Conservation (phyloP, 495 filamentous ascomycete species). For the Penicillium roqueforti region DNA sequence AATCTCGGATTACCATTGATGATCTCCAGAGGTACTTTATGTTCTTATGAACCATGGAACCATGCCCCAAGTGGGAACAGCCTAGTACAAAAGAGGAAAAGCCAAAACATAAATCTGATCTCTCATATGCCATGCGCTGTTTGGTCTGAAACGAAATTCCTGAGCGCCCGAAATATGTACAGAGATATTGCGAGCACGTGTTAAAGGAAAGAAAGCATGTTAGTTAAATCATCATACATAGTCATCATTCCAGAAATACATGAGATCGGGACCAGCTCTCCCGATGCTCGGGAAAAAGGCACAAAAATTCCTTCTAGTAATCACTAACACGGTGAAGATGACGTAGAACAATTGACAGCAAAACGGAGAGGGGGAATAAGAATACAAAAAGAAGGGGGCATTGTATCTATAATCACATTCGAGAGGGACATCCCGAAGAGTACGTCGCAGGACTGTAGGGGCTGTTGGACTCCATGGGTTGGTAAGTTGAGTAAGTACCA, state of each 20-base stretch:
- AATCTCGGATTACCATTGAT: not conserved
- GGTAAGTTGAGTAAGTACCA: conserved; percentile 15
- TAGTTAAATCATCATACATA: not conserved
- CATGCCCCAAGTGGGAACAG: not conserved
- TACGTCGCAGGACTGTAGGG: conserved; percentile 17
- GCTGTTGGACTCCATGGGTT: conserved; percentile 14
- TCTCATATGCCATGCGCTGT: conserved; percentile 24
- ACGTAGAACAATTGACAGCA: not conserved
- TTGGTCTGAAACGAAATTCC: conserved; percentile 14
- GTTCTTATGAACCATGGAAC: conserved; percentile 1
- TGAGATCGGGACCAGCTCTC: not conserved
- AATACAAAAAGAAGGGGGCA: conserved; percentile 1
- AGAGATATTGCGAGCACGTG: not conserved
- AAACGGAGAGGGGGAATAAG: conserved; percentile 12
- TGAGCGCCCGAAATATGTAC: conserved; percentile 15
- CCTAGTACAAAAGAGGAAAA: conserved; percentile 6
- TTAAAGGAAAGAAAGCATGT: not conserved
- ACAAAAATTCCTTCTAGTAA: not conserved
- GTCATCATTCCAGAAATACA: conserved; percentile 18
- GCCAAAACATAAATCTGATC: conserved; percentile 19
- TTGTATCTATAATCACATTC: conserved; percentile 19
- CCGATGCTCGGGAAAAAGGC: not conserved
- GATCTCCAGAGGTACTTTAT: not conserved
- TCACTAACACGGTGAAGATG: not conserved
- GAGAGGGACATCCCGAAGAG: conserved; percentile 20